These are phyloP conservation scores for Hsuehochloa calcarea DNA, from an alignment of 176 grass and related monocot species.

Conservation along the genomic window DNA sequence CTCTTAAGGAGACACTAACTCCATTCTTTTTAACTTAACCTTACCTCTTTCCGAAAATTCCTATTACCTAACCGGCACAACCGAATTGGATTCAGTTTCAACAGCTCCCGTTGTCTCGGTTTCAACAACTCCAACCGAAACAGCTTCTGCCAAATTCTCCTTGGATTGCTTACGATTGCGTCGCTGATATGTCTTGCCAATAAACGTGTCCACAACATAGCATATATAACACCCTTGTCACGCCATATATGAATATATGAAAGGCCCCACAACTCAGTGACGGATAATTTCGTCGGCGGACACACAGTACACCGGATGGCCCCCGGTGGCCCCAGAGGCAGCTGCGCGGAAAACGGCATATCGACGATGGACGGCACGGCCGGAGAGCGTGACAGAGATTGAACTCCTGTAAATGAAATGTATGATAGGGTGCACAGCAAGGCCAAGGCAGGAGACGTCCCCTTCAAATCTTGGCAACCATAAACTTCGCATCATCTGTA, in stretches of 20 bases:
- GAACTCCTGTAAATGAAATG: background rate
- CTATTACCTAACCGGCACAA: too few species aligned
- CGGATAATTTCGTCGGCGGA: background rate
- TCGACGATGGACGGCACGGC: background rate
- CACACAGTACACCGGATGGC: background rate
- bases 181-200: too few species aligned
- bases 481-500: slow-evolving; percentile 38
- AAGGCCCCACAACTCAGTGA: background rate
- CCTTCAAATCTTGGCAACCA: slow-evolving; percentile 44
- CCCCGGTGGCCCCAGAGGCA: background rate
- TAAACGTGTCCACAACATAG: too few species aligned
- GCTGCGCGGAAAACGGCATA: slow-evolving; percentile 27
- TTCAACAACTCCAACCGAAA: too few species aligned
- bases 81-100: too few species aligned
- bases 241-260: background rate
- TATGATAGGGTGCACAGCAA: background rate
- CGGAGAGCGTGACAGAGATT: slow-evolving; percentile 4
- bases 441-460: slow-evolving; percentile 27
- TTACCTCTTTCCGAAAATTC: too few species aligned
- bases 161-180: too few species aligned
- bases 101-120: too few species aligned
- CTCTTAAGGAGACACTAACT: too few species aligned
- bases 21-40: too few species aligned
- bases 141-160: too few species aligned
- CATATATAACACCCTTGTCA: background rate